phyloP scores from a whole-genome alignment of 2,329 filamentous ascomycete species.

The Fusarium camptoceras region DNA sequence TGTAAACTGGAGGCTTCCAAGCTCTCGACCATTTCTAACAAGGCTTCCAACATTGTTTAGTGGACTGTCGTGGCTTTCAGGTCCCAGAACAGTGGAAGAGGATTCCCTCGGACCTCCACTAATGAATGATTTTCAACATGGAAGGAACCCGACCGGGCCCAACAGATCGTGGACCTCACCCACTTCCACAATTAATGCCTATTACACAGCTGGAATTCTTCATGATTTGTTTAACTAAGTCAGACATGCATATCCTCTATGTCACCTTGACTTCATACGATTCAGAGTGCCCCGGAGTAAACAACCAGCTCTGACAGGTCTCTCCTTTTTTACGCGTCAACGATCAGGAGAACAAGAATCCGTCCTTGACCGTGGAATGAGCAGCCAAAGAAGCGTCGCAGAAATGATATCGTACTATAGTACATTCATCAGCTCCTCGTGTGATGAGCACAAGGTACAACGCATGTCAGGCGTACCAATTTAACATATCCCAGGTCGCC shows the following conservation, averaged over 20 bases:
- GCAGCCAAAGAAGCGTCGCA: neutral
- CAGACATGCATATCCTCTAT: slow-evolving; percentile 3
- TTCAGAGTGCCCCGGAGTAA: slow-evolving; percentile 6
- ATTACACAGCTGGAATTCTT: slow-evolving; percentile 21
- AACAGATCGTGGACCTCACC: slow-evolving; percentile 14
- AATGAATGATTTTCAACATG: slow-evolving; percentile 36
- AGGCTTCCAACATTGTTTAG: slow-evolving; percentile 9
- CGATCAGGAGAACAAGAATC: neutral
- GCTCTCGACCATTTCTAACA: slow-evolving; percentile 5
- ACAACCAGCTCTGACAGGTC: neutral
- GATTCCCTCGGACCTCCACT: slow-evolving; percentile 15
- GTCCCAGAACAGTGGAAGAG: neutral
- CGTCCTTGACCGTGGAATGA: neutral
- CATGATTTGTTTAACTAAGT: slow-evolving; percentile 16
- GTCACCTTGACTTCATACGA: slow-evolving; percentile 27
- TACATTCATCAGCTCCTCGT: neutral
- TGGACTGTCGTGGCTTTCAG: slow-evolving; percentile 1
- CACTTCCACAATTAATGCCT: slow-evolving; percentile 6
- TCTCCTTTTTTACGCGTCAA: slow-evolving; percentile 9
- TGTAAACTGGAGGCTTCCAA: neutral
- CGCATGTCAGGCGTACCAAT: slow-evolving; percentile 28
- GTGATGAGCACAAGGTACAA: slow-evolving; percentile 20
- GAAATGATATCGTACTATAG: neutral
- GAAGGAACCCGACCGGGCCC: slow-evolving; percentile 14
- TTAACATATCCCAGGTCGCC: slow-evolving; percentile 18